Base-by-base conservation (phyloP, 2,329 filamentous ascomycete genomes). In the Penicillium sp. region DNA sequence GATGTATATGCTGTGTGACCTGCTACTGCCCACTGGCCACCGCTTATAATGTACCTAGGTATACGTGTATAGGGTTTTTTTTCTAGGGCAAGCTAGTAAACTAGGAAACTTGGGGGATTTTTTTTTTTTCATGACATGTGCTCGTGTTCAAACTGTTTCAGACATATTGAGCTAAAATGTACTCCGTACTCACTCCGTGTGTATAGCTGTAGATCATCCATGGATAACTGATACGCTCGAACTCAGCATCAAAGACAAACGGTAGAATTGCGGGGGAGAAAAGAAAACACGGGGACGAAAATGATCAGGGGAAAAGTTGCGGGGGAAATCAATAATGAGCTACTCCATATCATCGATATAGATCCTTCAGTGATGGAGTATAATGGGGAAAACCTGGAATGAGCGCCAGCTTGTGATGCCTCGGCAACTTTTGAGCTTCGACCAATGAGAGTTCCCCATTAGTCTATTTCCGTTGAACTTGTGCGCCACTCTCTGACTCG, bases 321-420 rank as follows among this genome's bases (percentile, higher is more conserved):
- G 56, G 50, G 51, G 50, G 56, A 9, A 25, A 27, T 8, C 10
- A 9, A 9, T 19, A 51, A 7, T 46, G 42, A 45, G 17, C 17
- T 15, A 46, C 27, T 46, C 43, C 27, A 2, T 46, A 21, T 12
- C 37, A 29, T 27, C 33, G 15, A 41, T 17, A 19, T 35, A 38
- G 17, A 17, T 27, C 31, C 40, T 27, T 37, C 41, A 42, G 1
- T 13, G 31, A 33, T 33, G 46, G 31, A 40, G 37, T 10, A 12
- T 8, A n/a, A 38, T 8, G 13, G 21, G 25, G 13, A 40, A 38
- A 47, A 33, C 41, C 25, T 46, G 17, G 33, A 35, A 35, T 27
- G 23, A 27, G 15, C 15, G 21, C 21, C 8, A 48, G 52, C 62
- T 61, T 61, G 62, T 64, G 62, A 64, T 64, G 54, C 62, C 62